Percentiles rank a stretch among this genome's conserved stretches.
phyloP scores from a whole-genome alignment of 805 yeast species.

The Candida glaebosa region DNA sequence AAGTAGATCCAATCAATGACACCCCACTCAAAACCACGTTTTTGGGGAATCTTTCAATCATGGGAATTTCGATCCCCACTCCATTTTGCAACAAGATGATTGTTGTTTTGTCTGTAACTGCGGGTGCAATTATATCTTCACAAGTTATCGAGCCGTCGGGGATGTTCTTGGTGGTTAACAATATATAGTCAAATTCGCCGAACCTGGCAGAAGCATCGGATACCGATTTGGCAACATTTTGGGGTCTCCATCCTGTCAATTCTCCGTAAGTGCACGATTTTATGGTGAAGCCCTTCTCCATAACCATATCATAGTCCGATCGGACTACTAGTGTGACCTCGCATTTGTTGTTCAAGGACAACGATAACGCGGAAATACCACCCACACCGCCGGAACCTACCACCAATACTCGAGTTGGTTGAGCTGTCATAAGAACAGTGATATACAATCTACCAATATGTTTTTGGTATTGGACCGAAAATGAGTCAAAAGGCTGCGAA shows the following conservation, averaged over 20 bases:
- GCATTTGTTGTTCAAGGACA: conserved; percentile 45
- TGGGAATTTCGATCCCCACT: conserved; percentile 31
- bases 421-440: conserved; percentile 2
- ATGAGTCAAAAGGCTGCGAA: no score
- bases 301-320: conserved; percentile 31
- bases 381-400: conserved; percentile 91
- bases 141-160: conserved; percentile 36
- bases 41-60: conserved; percentile 28
- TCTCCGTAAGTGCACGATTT: conserved; percentile 32
- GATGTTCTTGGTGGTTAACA: conserved; percentile 37
- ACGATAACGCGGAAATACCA: conserved; percentile 64
- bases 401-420: conserved; percentile 43
- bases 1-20: conserved; percentile 32
- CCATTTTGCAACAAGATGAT: conserved; percentile 41
- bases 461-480: background rate
- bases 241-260: conserved; percentile 27
- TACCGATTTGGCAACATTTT: conserved; percentile 23
- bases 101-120: conserved; percentile 17
- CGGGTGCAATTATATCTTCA: conserved; percentile 40
- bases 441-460: background rate
- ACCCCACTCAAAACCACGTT: conserved; percentile 36
- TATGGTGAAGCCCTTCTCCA: conserved; percentile 26
- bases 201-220: conserved; percentile 21
- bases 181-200: conserved; percentile 34
- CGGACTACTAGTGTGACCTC: conserved; percentile 36